Evolutionary conservation across 176 grass and related monocot species (phyloP).

Genomic region (Oropetium thomaeum): DNA sequence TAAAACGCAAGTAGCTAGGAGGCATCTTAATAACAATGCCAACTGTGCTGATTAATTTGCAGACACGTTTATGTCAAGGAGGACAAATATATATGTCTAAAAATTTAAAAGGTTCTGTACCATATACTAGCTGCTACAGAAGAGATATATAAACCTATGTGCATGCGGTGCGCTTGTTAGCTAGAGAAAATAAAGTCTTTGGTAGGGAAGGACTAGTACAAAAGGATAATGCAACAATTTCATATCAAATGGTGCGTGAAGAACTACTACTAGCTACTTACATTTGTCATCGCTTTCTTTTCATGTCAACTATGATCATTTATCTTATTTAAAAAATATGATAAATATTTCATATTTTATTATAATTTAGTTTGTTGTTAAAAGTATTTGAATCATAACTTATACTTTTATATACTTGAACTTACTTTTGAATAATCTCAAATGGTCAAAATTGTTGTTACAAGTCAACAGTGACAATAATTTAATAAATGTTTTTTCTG

Average conservation of each 20-base stretch:
- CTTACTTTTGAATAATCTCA: too few relatives aligned
- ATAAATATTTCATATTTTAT: too few relatives aligned
- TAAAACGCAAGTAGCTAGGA: background rate
- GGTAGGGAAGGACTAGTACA: background rate
- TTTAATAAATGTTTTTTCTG: too few relatives aligned
- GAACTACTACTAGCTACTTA: background rate
- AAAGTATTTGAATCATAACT: too few relatives aligned
- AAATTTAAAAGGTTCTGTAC: background rate
- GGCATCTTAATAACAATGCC: background rate
- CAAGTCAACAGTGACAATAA: too few relatives aligned
- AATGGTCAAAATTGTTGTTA: too few relatives aligned
- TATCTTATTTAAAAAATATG: too few relatives aligned
- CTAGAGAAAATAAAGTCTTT: background rate
- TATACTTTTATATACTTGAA: too few relatives aligned
- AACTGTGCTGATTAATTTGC: background rate
- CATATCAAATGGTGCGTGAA: background rate
- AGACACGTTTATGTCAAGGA: background rate
- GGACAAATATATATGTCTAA: background rate
- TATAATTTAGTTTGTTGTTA: too few relatives aligned
- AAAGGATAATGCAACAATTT: conserved; percentile 9
- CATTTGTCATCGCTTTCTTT: too few relatives aligned
- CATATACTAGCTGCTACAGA: background rate
- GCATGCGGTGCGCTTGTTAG: background rate
- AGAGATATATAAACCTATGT: background rate
- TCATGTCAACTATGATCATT: too few relatives aligned